A percentile compares a stretch with the other conserved stretches of the same genome.
phyloP scores from a whole-genome alignment of 164 flowering plant species.

The Liquidambar formosana region DNA sequence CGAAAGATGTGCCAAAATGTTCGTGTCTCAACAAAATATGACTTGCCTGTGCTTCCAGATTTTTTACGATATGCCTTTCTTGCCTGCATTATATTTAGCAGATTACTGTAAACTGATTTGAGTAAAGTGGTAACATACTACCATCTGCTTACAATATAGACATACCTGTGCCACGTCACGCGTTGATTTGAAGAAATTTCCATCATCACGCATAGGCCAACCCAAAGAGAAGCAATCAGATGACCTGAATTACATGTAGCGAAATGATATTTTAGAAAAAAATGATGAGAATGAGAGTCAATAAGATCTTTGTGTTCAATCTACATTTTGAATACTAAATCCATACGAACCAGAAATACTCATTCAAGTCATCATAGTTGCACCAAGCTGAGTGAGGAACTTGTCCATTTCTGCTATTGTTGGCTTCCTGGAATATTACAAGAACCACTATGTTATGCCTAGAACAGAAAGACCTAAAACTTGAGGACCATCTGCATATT shows the following conservation, averaged over 20 bases:
- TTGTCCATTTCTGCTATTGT: slow-evolving; percentile 67
- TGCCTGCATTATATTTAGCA: slow-evolving; percentile 41
- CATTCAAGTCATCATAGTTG: slow-evolving; percentile 97
- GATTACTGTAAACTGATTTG: not conserved
- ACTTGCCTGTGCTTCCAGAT: slow-evolving; percentile 74
- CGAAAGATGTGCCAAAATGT: slow-evolving; percentile 93
- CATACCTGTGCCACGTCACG: slow-evolving; percentile 49
- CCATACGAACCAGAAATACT: slow-evolving; percentile 85
- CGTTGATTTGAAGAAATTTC: slow-evolving; percentile 86
- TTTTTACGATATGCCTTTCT: slow-evolving; percentile 36
- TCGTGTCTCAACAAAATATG: slow-evolving; percentile 83
- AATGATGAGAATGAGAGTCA: slow-evolving; percentile 6
- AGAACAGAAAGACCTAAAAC: slow-evolving; percentile 5
- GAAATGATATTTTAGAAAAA: slow-evolving; percentile 8
- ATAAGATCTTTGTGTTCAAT: slow-evolving; percentile 2
- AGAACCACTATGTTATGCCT: slow-evolving; percentile 1
- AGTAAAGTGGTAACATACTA: not conserved
- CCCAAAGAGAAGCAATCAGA: slow-evolving; percentile 91
- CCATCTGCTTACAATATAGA: slow-evolving; percentile 1
- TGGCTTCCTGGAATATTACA: slow-evolving; percentile 68
- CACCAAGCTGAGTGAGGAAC: slow-evolving; percentile 90
- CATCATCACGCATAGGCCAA: slow-evolving; percentile 99
- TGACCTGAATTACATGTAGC: slow-evolving; percentile 50
- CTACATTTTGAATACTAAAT: not conserved
- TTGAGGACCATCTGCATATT: not conserved